Evolutionary conservation across 805 yeast genomes (phyloP).

Genomic region (Hanseniaspora jakobsenii): DNA sequence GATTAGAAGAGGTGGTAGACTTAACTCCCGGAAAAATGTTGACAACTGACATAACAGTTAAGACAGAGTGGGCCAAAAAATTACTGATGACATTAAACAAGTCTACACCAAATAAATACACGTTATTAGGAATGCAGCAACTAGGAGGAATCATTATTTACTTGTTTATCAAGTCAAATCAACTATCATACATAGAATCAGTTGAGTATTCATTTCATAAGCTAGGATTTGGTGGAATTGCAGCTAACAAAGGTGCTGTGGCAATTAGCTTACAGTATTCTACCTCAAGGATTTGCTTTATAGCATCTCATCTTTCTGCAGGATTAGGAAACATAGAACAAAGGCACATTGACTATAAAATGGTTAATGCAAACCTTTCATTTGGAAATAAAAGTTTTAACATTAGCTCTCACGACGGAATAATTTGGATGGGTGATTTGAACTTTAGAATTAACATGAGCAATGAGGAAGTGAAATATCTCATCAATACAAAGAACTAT

Average conservation of each 20-base stretch:
- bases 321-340: constrained; percentile 73
- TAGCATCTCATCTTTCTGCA: constrained; percentile 86
- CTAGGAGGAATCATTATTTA: constrained; percentile 73
- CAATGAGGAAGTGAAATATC: constrained; percentile 54
- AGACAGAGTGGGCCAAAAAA: constrained; percentile 54
- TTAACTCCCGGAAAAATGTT: constrained; percentile 73
- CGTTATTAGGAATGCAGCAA: constrained; percentile 60
- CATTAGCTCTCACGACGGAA: constrained; percentile 66
- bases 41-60: constrained; percentile 54
- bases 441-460: constrained; percentile 69
- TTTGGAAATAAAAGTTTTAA: constrained; percentile 42
- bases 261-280: constrained; percentile 56
- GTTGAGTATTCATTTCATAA: constrained; percentile 68
- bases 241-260: constrained; percentile 71
- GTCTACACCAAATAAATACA: constrained; percentile 33
- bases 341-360: constrained; percentile 74
- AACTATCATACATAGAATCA: constrained; percentile 41
- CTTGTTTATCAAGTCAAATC: constrained; percentile 49
- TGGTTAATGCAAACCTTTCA: constrained; percentile 56
- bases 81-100: constrained; percentile 38
- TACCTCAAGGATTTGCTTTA: constrained; percentile 61
- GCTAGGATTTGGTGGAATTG: constrained; percentile 89
- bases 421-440: constrained; percentile 89
- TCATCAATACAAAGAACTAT: constrained; percentile 39
- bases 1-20: constrained; percentile 83